Base-by-base conservation (phyloP, 176 grass and related monocot genomes). In the Aechmea fasciata region DNA sequence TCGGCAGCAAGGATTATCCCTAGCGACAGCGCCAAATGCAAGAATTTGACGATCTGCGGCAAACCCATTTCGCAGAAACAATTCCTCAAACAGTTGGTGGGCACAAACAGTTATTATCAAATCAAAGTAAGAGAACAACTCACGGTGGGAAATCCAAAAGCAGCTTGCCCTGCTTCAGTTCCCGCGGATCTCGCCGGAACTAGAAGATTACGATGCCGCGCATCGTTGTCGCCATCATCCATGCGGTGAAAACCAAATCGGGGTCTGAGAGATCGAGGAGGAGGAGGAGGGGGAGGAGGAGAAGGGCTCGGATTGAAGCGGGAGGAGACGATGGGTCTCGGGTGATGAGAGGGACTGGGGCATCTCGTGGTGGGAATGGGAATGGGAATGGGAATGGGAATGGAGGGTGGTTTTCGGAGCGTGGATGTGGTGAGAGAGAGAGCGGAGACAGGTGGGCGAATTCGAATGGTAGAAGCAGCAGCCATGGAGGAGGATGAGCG, bases 1-100 rank as follows among this genome's bases (percentile, higher is more conserved):
- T 92, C 89, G 15, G 86, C 33, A 48, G 77, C 84, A 11, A 97
- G 77, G 66, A 92, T 41, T 57, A 85, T 72, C 62, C 86, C 84
- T 5, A 90, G 84, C 48, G 93, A 92, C 72, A 83, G 76, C 11
- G 15, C 49, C 79, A 97, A 80, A 70, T 88, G 89, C 51, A 77
- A 81, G 19, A 77, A 8, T 51, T 73, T 73, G 26, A 87, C 8
- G 18, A 92, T 18, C 93, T 87, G 68, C 29, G 47, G 10, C 5
- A 67, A 18, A 41, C 23, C 6, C 49, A 59, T 18, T 59, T 59
- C 55, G 20, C 55, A 61, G 55, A 47, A 79, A 6, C 9, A 63
- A 33, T 41, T 41, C 33, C 4, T 41, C 33, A 3, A 41, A 41
- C 33, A 41, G 33, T 41, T 6, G 33, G 33, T 7, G 33, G 33